Conservation (phyloP, 306 rosid genomes). For the Dryas alaskensis region DNA sequence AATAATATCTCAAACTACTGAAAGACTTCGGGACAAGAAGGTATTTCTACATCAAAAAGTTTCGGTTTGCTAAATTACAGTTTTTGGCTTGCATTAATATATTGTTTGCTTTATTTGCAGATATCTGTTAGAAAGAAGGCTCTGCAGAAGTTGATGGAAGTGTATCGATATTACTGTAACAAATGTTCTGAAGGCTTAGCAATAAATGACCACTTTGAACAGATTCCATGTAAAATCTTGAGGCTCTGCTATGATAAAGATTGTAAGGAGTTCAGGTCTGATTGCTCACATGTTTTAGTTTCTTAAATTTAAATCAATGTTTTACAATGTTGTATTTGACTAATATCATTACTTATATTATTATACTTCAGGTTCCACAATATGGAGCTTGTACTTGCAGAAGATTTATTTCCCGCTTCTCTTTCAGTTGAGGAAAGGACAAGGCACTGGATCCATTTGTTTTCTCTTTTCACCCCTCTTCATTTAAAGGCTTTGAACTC, state of each 20-base stretch:
- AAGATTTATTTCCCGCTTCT: conserved; percentile 60
- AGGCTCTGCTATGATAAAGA: conserved; percentile 91
- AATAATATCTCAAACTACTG: conserved; percentile 58
- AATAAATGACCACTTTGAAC: conserved; percentile 60
- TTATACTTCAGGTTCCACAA: conserved; percentile 55
- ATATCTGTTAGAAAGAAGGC: conserved; percentile 72
- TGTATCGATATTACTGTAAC: conserved; percentile 69
- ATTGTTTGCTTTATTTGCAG: conserved; percentile 39
- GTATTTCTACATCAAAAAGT: conserved; percentile 39
- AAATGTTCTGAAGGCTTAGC: conserved; percentile 64
- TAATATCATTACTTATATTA: conserved; percentile 13
- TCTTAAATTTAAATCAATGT: conserved; percentile 18
- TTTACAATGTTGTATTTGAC: conserved; percentile 20
- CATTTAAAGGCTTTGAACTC: conserved; percentile 62
- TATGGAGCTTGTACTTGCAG: conserved; percentile 74
- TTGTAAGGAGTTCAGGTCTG: conserved; percentile 86
- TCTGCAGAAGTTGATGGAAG: conserved; percentile 66
- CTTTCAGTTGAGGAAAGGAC: conserved; percentile 73
- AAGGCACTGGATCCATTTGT: conserved; percentile 81
- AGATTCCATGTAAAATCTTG: conserved; percentile 80
- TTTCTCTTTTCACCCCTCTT: conserved; percentile 63
- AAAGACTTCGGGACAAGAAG: conserved; percentile 90
- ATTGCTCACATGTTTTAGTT: conserved; percentile 24
- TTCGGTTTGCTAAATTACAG: conserved; percentile 15
- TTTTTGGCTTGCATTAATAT: conserved; percentile 10